Evolutionary conservation across 768 basidiomycete genomes (phyloP).

Genomic region (Pholiota molesta): DNA sequence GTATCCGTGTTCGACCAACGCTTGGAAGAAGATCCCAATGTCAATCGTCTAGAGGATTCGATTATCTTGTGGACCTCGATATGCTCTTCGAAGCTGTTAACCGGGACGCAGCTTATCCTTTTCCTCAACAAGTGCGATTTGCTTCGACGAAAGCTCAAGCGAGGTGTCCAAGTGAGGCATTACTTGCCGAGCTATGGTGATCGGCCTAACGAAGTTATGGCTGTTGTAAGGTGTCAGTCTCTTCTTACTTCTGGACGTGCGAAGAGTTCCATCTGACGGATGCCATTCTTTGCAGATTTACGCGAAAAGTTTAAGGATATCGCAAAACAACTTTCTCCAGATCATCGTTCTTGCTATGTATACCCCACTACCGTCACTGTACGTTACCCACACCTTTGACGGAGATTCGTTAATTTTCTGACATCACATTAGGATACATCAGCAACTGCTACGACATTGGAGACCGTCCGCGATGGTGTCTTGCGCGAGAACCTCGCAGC

Average conservation of each 20-base stretch:
- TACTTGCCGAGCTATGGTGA: conserved; percentile 71
- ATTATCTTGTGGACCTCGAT: conserved; percentile 73
- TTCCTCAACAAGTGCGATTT: conserved; percentile 76
- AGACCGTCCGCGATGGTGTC: conserved; percentile 66
- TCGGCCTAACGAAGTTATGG: conserved; percentile 65
- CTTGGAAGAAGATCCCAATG: conserved; percentile 66
- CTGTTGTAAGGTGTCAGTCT: conserved; percentile 65
- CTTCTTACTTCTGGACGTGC: conserved; percentile 2
- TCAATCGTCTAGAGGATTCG: conserved; percentile 78
- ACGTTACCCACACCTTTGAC: conserved; percentile 24
- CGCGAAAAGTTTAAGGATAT: conserved; percentile 73
- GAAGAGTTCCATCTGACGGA: background rate
- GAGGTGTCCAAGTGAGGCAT: conserved; percentile 56
- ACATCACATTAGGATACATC: conserved; percentile 52
- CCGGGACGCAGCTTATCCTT: conserved; percentile 59
- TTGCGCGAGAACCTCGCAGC: conserved; percentile 56
- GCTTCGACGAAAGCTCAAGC: conserved; percentile 62
- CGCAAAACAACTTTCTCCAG: conserved; percentile 57
- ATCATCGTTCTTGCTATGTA: conserved; percentile 59
- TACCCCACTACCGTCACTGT: conserved; percentile 75
- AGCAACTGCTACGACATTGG: conserved; percentile 61
- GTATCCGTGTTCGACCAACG: conserved; percentile 81
- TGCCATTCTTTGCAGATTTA: conserved; percentile 47
- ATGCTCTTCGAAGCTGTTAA: conserved; percentile 66
- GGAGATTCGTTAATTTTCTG: background rate